Base-by-base conservation (phyloP, 768 basidiomycete species). In the Russula vinacea region DNA sequence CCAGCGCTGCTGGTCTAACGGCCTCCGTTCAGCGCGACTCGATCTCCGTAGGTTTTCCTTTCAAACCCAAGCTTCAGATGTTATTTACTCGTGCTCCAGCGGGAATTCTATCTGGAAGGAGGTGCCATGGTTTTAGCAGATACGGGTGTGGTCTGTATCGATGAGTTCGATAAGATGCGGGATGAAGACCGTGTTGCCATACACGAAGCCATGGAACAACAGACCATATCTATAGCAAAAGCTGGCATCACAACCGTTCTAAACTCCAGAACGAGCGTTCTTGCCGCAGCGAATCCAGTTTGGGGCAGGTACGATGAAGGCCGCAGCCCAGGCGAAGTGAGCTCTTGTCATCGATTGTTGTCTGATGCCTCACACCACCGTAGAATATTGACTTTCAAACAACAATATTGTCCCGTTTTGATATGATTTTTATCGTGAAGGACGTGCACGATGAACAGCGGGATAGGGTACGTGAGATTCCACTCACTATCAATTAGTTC, bases 141-240 rank as follows among this genome's bases (percentile, higher is more conserved):
- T 73, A 92, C 92, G 14, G 97, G 97, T 33, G 95, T 99, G 16
- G 97, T 98, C 44, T 98, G 97, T 72, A 99, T 99, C 72, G 97
- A 99, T 70, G 97, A 99, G 74, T 99, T 99, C 70, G 97, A 99
- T 78, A 99, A 99, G 79, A 99, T 99, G 97, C 82, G 96, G 44
- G 97, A 99, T 69, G 96, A 98, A 75, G 97, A 99, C 74, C 87
- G 97, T 60, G 97, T 98, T 5, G 97, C 97, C 0, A 98, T 98
- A 64, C 97, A 98, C 76, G 97, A 98, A 78, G 97, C 96, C 16
- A 99, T 99, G 97, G 97, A 99, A 72, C 97, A 99, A 72, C 96
- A 98, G 72, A 99, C 97, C 0, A 98, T 99, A 69, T 98, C 97
- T 2, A 98, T 99, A 67, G 96, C 96, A 19, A 98, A 99, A 74